These are phyloP conservation scores for Neospermospora avenae DNA, from an alignment of 2,329 filamentous ascomycete genomes.

Conservation along the genomic window DNA sequence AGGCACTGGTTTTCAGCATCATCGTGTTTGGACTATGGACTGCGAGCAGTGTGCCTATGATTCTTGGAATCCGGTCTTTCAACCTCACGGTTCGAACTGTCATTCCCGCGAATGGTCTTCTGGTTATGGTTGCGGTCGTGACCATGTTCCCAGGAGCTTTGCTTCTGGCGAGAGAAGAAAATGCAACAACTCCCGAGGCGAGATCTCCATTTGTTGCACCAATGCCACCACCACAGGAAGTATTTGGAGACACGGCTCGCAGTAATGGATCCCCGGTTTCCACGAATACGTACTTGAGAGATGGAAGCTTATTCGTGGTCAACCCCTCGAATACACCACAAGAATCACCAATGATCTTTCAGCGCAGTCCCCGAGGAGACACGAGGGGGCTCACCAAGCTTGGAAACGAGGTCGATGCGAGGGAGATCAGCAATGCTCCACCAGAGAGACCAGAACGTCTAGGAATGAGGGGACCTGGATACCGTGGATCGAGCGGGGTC, in stretches of 20 bases:
- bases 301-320: slow-evolving; percentile 32
- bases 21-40: slow-evolving; percentile 33
- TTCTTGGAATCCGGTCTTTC: slow-evolving; percentile 31
- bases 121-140: slow-evolving; percentile 33
- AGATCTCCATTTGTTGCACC: slow-evolving; percentile 31
- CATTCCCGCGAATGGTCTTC: slow-evolving; percentile 32
- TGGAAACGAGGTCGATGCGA: slow-evolving; percentile 17
- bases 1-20: slow-evolving; percentile 27
- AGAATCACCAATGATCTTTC: slow-evolving; percentile 24
- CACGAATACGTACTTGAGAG: slow-evolving; percentile 26
- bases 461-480: slow-evolving; percentile 20
- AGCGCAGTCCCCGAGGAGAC: slow-evolving; percentile 19
- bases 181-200: slow-evolving; percentile 31
- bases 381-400: slow-evolving; percentile 28
- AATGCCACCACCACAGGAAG: slow-evolving; percentile 23
- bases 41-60: slow-evolving; percentile 33
- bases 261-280: slow-evolving; percentile 29
- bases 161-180: slow-evolving; percentile 24
- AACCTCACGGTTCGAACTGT: slow-evolving; percentile 31
- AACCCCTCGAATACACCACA: slow-evolving; percentile 32
- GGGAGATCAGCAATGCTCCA: slow-evolving; percentile 8
- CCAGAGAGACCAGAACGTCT: slow-evolving; percentile 5
- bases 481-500: slow-evolving; percentile 30
- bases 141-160: slow-evolving; percentile 28
- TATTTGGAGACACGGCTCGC: slow-evolving; percentile 20